Evolutionary conservation across 176 grass and related monocot species (phyloP).

Genomic region (Oropetium thomaeum): DNA sequence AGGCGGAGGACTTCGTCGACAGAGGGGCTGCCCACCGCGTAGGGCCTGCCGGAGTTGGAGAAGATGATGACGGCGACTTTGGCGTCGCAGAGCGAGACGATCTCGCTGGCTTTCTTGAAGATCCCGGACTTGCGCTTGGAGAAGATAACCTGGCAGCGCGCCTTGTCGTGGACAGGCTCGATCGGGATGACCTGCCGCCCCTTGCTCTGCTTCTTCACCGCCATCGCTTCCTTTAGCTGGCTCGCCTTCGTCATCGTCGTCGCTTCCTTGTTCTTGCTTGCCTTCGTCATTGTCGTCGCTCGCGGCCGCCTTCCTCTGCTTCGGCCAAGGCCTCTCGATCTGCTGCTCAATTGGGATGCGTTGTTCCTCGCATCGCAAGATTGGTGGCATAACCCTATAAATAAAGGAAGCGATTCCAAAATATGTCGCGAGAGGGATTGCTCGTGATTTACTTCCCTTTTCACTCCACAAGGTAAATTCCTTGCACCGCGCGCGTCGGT

Average conservation of each 20-base stretch:
- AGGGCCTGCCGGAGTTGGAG: conserved; percentile 28
- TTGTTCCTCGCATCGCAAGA: too few species aligned
- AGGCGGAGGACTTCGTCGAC: background rate
- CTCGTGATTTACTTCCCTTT: background rate
- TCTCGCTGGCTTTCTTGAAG: conserved; percentile 62
- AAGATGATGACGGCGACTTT: conserved; percentile 48
- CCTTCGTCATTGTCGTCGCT: background rate
- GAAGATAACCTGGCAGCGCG: conserved; percentile 19
- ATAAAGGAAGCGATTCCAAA: background rate
- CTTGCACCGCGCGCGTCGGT: background rate
- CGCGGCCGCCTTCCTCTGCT: background rate
- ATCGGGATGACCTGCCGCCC: conserved; percentile 20
- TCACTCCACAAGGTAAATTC: background rate
- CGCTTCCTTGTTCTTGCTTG: background rate
- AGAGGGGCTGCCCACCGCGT: conserved; percentile 6
- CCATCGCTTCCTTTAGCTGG: background rate
- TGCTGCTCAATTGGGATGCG: background rate
- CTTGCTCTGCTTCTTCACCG: background rate
- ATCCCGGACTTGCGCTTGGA: conserved; percentile 40
- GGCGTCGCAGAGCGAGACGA: conserved; percentile 46
- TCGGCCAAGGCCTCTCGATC: too few species aligned
- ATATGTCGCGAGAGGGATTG: background rate
- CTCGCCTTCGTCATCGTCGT: background rate
- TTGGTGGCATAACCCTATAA: too few species aligned
- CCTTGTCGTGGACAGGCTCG: conserved; percentile 5